Evolutionary conservation across 495 filamentous ascomycete species (phyloP).

Genomic region (Umbilicaria muhlenbergii): DNA sequence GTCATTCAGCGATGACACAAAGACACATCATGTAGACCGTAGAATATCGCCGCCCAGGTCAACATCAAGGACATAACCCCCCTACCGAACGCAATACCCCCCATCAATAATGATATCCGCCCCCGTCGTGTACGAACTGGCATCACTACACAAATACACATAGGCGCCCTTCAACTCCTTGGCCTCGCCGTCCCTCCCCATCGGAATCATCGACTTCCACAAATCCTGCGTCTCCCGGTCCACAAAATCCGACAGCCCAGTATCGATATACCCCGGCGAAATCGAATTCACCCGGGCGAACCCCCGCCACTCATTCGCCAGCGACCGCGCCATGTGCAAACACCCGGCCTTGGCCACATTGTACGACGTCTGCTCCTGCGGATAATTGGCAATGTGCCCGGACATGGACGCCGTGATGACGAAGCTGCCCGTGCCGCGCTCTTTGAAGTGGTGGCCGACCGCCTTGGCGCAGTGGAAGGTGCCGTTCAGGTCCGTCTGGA

Average conservation of each 20-base stretch:
- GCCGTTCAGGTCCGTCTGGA: slow-evolving; percentile 47
- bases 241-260: slow-evolving; percentile 63
- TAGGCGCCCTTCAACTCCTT: slow-evolving; percentile 80
- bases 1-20: too few relatives aligned
- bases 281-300: slow-evolving; percentile 64
- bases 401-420: slow-evolving; percentile 54
- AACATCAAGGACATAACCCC: too few relatives aligned
- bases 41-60: too few relatives aligned
- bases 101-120: slow-evolving; percentile 66
- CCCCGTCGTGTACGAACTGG: slow-evolving; percentile 73
- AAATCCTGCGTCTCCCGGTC: slow-evolving; percentile 50
- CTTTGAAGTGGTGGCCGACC: slow-evolving; percentile 45
- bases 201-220: slow-evolving; percentile 65
- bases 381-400: slow-evolving; percentile 63
- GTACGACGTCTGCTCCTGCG: slow-evolving; percentile 68
- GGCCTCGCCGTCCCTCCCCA: slow-evolving; percentile 56
- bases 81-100: slow-evolving; percentile 16
- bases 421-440: slow-evolving; percentile 42
- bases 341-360: slow-evolving; percentile 59
- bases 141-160: slow-evolving; percentile 60
- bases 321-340: slow-evolving; percentile 37
- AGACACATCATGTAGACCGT: too few relatives aligned
- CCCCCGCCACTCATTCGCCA: slow-evolving; percentile 66
- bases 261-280: slow-evolving; percentile 68
- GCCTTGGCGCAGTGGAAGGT: slow-evolving; percentile 58